Conservation (phyloP, 2,329 filamentous ascomycete genomes). For the Allantophomopsis lycopodina region DNA sequence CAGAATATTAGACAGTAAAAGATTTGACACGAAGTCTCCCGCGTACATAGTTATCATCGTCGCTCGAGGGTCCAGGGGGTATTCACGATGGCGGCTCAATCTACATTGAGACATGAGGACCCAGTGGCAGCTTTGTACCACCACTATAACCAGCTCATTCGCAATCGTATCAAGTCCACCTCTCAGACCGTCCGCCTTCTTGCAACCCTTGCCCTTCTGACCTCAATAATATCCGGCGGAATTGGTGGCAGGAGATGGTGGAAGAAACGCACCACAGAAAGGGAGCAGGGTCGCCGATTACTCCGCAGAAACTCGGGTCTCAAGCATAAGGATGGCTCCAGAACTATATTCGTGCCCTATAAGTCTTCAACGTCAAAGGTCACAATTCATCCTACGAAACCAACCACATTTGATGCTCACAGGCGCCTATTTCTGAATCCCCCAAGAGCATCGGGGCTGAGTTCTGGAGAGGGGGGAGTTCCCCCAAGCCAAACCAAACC, state of each 20-base stretch:
- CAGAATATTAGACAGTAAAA: too few species aligned
- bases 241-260: slow-evolving; percentile 73
- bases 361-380: slow-evolving; percentile 82
- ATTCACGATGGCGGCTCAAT: slow-evolving; percentile 66
- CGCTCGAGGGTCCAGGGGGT: too few species aligned
- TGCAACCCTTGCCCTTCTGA: slow-evolving; percentile 59
- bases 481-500: slow-evolving; percentile 87
- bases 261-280: slow-evolving; percentile 59
- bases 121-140: slow-evolving; percentile 50
- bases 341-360: slow-evolving; percentile 92
- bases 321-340: slow-evolving; percentile 84
- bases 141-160: slow-evolving; percentile 40
- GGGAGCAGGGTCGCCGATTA: slow-evolving; percentile 68
- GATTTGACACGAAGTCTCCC: too few species aligned
- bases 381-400: slow-evolving; percentile 78
- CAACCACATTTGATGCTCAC: slow-evolving; percentile 92
- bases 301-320: slow-evolving; percentile 86
- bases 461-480: slow-evolving; percentile 51
- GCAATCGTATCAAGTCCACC: slow-evolving; percentile 42
- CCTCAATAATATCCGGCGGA: slow-evolving; percentile 66
- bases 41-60: too few species aligned
- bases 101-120: slow-evolving; percentile 62
- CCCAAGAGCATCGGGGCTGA: slow-evolving; percentile 66
- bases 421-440: slow-evolving; percentile 85
- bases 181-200: slow-evolving; percentile 61